A percentile compares a stretch with the other conserved stretches of the same genome.
phyloP scores from a whole-genome alignment of 192 early-diverging fungal species.

The Coemansia sp. region DNA sequence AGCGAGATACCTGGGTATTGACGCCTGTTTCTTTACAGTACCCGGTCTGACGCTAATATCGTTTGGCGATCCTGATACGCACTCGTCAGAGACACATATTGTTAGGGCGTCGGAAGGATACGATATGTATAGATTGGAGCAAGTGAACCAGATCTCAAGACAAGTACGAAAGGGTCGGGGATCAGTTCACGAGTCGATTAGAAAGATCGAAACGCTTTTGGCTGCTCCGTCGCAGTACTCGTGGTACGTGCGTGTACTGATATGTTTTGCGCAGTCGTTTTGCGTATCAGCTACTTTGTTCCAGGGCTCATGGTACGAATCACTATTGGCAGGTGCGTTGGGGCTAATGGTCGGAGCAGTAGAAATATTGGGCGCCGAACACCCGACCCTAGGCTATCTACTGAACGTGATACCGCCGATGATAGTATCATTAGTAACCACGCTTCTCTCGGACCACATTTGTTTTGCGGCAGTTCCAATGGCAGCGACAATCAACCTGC shows the following conservation, averaged over 20 bases:
- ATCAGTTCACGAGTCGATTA: slow-evolving; percentile 62
- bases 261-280: slow-evolving; percentile 59
- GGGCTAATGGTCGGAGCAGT: slow-evolving; percentile 58
- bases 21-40: slow-evolving; percentile 64
- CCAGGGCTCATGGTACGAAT: slow-evolving; percentile 65
- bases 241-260: slow-evolving; percentile 56
- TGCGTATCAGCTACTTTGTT: slow-evolving; percentile 64
- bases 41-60: slow-evolving; percentile 68
- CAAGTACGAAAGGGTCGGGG: slow-evolving; percentile 60
- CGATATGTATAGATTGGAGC: slow-evolving; percentile 64
- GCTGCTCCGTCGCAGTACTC: slow-evolving; percentile 49
- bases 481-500: slow-evolving; percentile 61
- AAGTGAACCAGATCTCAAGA: slow-evolving; percentile 64
- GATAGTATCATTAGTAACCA: slow-evolving; percentile 59
- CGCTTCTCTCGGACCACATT: slow-evolving; percentile 57
- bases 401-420: slow-evolving; percentile 63
- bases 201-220: slow-evolving; percentile 59
- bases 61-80: slow-evolving; percentile 68
- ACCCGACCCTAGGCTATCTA: slow-evolving; percentile 57
- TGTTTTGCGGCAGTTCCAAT: slow-evolving; percentile 63
- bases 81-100: slow-evolving; percentile 74
- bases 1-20: slow-evolving; percentile 58
- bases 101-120: slow-evolving; percentile 59
- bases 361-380: slow-evolving; percentile 58
- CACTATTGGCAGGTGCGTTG: slow-evolving; percentile 50